Percentiles rank a stretch among this genome's conserved stretches.
These are phyloP conservation scores for Dioscorea dumetorum DNA, from an alignment of 106 monocot species.

Conservation along the genomic window DNA sequence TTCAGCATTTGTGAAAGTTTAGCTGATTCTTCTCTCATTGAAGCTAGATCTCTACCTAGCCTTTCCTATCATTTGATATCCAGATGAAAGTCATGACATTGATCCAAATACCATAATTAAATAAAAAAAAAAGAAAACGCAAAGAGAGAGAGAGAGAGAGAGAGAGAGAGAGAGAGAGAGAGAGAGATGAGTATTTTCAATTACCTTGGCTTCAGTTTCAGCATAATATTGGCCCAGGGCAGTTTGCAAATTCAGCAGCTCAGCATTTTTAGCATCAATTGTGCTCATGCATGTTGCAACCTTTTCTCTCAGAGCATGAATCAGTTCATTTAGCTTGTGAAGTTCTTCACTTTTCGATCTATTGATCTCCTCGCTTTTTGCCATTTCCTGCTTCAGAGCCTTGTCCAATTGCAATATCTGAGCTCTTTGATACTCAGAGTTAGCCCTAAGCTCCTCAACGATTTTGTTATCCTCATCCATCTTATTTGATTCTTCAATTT, in stretches of 20 bases:
- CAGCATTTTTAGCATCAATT: slow-evolving; percentile 69
- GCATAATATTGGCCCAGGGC: slow-evolving; percentile 97
- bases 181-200: not conserved
- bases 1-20: slow-evolving; percentile 64
- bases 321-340: slow-evolving; percentile 55
- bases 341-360: slow-evolving; percentile 43
- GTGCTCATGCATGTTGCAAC: slow-evolving; percentile 43
- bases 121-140: not conserved
- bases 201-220: slow-evolving; percentile 94
- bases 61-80: slow-evolving; percentile 43
- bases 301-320: slow-evolving; percentile 51
- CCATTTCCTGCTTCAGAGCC: slow-evolving; percentile 52
- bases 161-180: not conserved
- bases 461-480: slow-evolving; percentile 92
- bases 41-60: slow-evolving; percentile 65
- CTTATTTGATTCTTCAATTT: slow-evolving; percentile 89
- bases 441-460: slow-evolving; percentile 71
- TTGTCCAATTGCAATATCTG: slow-evolving; percentile 74
- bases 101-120: not conserved
- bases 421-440: slow-evolving; percentile 48
- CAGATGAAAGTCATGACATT: not conserved
- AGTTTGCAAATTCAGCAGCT: slow-evolving; percentile 88
- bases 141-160: not conserved
- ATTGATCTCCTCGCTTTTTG: slow-evolving; percentile 47
- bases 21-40: slow-evolving; percentile 53